A percentile compares a stretch with the other conserved stretches of the same genome.
phyloP scores from a whole-genome alignment of 208 protist genomes.

The Acanthamoeba healyi region DNA sequence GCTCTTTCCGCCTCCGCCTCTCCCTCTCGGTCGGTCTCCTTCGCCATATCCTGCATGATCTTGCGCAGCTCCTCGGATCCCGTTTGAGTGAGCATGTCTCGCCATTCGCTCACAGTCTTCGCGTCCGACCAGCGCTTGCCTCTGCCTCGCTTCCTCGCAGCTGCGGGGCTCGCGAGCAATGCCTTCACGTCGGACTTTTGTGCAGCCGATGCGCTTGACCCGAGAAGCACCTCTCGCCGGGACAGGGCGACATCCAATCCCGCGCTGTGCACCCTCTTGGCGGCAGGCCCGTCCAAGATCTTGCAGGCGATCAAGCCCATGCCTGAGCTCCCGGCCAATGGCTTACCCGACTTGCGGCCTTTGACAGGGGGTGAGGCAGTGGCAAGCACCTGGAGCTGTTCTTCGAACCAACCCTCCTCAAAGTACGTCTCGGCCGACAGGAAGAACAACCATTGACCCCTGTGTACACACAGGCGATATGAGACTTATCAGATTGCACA shows the following conservation, averaged over 20 bases:
- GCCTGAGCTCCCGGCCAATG: neutral
- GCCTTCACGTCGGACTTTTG: neutral
- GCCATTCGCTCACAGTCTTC: neutral
- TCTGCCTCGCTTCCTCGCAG: neutral
- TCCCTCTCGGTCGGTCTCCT: neutral
- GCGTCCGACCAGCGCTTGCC: neutral
- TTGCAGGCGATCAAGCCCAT: conserved; percentile 45
- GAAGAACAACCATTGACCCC: conserved; percentile 43
- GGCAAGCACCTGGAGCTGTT: neutral
- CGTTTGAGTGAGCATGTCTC: neutral
- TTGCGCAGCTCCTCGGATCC: neutral
- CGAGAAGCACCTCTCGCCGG: neutral
- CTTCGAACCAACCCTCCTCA: conserved; percentile 45
- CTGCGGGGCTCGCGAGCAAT: neutral
- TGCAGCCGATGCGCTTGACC: neutral
- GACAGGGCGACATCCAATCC: conserved; percentile 55
- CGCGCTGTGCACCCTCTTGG: conserved; percentile 6
- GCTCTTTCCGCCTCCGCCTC: neutral
- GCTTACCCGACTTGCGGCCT: neutral
- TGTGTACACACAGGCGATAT: neutral
- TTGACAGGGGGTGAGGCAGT: neutral
- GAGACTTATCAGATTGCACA: neutral
- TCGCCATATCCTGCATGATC: neutral
- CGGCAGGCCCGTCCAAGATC: neutral
- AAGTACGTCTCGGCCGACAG: conserved; percentile 30